Percentiles rank a stretch among this genome's conserved stretches.
Conservation (phyloP, 2,329 filamentous ascomycete species). For the Calonectria henricotiae region DNA sequence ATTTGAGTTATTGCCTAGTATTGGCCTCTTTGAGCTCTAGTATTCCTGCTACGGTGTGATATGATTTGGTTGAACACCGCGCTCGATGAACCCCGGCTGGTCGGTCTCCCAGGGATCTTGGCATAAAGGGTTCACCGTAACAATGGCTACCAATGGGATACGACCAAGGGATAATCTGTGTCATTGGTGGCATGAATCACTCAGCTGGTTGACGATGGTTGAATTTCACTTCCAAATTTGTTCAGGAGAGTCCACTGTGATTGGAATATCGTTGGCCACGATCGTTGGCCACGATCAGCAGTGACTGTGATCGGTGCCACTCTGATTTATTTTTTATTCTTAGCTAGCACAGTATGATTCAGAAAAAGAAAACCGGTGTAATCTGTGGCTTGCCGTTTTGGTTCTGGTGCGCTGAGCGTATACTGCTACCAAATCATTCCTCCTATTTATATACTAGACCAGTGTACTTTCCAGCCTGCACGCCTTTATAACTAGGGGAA, state of each 20-base stretch:
- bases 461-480: background rate
- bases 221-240: background rate
- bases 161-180: background rate
- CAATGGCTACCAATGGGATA: background rate
- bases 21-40: background rate
- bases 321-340: background rate
- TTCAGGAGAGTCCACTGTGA: background rate
- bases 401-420: background rate
- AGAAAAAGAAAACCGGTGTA: too few relatives aligned
- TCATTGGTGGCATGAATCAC: background rate
- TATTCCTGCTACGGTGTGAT: background rate
- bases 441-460: too few relatives aligned
- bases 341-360: background rate
- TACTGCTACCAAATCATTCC: too few relatives aligned
- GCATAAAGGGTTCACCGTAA: background rate
- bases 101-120: background rate
- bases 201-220: background rate
- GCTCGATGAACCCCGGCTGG: slow-evolving; percentile 3
- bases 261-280: background rate
- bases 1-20: background rate
- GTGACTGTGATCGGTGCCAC: background rate
- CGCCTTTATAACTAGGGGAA: background rate
- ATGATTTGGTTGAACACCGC: background rate
- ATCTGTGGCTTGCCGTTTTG: too few relatives aligned
- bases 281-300: background rate